Percentiles rank a stretch among this genome's conserved stretches.
These are phyloP conservation scores for Euphorbia corollata DNA, from an alignment of 441 rosid genomes.

Conservation along the genomic window DNA sequence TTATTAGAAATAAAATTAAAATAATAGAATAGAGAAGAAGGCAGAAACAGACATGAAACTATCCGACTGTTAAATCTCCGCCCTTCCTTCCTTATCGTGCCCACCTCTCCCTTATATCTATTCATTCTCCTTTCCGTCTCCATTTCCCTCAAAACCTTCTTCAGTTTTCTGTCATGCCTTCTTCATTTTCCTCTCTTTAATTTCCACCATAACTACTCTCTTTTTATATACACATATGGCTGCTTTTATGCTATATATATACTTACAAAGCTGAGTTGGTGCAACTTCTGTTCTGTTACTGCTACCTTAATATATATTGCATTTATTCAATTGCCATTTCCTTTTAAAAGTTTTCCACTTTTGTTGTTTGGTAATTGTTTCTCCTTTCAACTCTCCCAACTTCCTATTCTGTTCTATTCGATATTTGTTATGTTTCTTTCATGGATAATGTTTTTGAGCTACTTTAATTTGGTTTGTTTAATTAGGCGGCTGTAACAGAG, in stretches of 20 bases:
- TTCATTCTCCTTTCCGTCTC: slow-evolving; percentile 20
- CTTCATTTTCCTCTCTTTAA: slow-evolving; percentile 16
- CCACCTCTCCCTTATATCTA: slow-evolving; percentile 21
- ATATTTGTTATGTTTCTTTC: neutral
- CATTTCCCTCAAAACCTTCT: slow-evolving; percentile 18
- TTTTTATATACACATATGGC: neutral
- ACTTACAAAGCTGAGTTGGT: neutral
- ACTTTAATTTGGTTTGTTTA: slow-evolving; percentile 1
- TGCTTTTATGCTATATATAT: neutral
- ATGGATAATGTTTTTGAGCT: neutral
- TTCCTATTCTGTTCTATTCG: neutral
- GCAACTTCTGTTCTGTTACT: neutral
- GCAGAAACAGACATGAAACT: slow-evolving; percentile 52
- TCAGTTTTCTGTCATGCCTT: slow-evolving; percentile 9
- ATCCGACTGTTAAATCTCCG: slow-evolving; percentile 77
- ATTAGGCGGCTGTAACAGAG: neutral
- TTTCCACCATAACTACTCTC: neutral
- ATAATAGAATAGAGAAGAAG: neutral
- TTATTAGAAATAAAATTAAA: too few relatives aligned
- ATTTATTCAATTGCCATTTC: slow-evolving; percentile 1
- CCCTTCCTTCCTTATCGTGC: slow-evolving; percentile 99
- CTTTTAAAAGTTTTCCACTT: slow-evolving; percentile 8
- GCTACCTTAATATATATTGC: slow-evolving; percentile 8
- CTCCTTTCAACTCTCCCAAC: neutral
- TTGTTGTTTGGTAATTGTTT: slow-evolving; percentile 24